Evolutionary conservation across 2,329 filamentous ascomycete species (phyloP), one percentile per base, ranked within the genome.

Genomic region (Phaeophleospora eucalypticola): DNA sequence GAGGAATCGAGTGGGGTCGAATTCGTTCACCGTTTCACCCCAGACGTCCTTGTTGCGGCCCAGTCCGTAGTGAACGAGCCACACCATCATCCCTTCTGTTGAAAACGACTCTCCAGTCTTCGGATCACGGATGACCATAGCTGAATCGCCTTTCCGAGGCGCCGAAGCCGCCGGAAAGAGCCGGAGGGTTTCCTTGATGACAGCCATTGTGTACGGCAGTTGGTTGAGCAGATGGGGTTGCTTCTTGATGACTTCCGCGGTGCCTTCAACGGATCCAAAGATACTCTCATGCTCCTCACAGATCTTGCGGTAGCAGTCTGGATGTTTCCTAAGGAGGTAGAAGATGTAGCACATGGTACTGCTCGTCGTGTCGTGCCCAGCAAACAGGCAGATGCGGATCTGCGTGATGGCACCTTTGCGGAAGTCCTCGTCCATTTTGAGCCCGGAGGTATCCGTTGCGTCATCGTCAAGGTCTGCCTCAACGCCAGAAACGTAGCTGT

Each of bases 121-220:
- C 0, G 62, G 68, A 27, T 75, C 59, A 14, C 61, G 68, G 45
- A 71, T 60, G 29, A 67, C 67, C 53, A 70, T 64, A 4, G 29
- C 53, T 21, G 49, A 39, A 10, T 52, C 46, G 4, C 67, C 68
- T 14, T 48, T 40, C 6, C 74, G 70, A 9, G 70, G 65, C 2
- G 68, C 68, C 6, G 67, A 69, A 0, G 61, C 76, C 1, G 76
- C 69, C 0, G 76, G 73, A 54, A 70, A 77, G 33, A 80, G 61
- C 3, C 77, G 69, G 3, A 81, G 65, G 1, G 69, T 68, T 61
- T 81, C 78, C 48, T 76, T 76, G 56, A 80, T 68, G 6, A 77
- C 68, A 24, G 74, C 75, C 6, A 58, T 63, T 3, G 75, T 77
- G 56, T 77, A 79, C 1, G 68, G 65, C n/a, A 81, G 68, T 32